Evolutionary conservation across 2,329 filamentous ascomycete species (phyloP).

Genomic region (Penicillium hordei): DNA sequence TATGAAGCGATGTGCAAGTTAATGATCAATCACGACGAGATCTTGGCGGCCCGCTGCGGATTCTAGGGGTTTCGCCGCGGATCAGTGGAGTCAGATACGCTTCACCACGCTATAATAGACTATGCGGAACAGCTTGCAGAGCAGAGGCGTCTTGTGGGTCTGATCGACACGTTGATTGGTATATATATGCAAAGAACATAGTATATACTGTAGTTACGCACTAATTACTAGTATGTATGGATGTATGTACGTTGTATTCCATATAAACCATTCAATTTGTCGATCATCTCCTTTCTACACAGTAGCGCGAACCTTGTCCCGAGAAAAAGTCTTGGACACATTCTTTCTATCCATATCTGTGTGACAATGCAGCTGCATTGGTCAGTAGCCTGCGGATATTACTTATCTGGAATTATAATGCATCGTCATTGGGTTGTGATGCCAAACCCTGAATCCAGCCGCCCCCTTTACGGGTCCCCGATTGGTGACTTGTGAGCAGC

Average conservation of each 20-base stretch:
- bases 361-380: constrained; percentile 14
- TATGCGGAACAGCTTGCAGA: background rate
- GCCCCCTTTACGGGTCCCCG: constrained; percentile 5
- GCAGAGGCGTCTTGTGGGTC: constrained; percentile 8
- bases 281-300: constrained; percentile 20
- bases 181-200: constrained; percentile 13
- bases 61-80: constrained; percentile 1
- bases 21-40: constrained; percentile 4
- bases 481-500: constrained; percentile 1
- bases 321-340: constrained; percentile 4
- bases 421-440: constrained; percentile 7
- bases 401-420: constrained; percentile 1
- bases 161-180: constrained; percentile 20
- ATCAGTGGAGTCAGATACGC: constrained; percentile 7
- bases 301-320: constrained; percentile 19
- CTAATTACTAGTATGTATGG: background rate
- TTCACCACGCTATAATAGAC: background rate
- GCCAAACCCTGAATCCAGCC: background rate
- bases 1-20: constrained; percentile 2
- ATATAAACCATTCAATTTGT: constrained; percentile 18
- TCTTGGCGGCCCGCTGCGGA: constrained; percentile 5
- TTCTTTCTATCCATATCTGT: constrained; percentile 19
- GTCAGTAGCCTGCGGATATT: background rate
- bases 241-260: background rate
- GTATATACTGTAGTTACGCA: background rate